phyloP scores from a whole-genome alignment of 768 basidiomycete genomes.

The Suillus hirtellus region DNA sequence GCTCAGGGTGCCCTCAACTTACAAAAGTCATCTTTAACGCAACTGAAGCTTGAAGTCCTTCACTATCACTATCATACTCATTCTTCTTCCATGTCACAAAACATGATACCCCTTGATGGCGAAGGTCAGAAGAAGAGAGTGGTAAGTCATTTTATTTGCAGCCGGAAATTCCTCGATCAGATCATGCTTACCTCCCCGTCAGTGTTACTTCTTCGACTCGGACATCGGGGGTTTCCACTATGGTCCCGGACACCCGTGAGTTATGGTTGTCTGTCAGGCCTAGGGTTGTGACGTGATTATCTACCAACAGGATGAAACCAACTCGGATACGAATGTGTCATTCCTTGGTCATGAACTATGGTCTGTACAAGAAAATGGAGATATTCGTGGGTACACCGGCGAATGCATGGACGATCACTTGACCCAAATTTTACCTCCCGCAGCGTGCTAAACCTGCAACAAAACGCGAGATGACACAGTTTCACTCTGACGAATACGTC shows the following conservation, averaged over 20 bases:
- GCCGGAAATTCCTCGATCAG: conserved; percentile 6
- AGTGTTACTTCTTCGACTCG: conserved; percentile 99
- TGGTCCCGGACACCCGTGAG: conserved; percentile 94
- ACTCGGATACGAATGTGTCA: conserved; percentile 99
- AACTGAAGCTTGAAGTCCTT: not conserved
- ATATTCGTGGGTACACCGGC: conserved; percentile 79
- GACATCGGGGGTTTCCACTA: conserved; percentile 99
- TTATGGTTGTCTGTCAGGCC: conserved; percentile 8
- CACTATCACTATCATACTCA: not conserved
- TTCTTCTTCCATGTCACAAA: conserved; percentile 32
- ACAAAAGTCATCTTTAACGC: not conserved
- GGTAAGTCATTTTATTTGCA: conserved; percentile 47
- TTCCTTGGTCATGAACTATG: conserved; percentile 99
- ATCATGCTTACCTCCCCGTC: conserved; percentile 13
- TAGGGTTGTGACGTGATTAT: conserved; percentile 6
- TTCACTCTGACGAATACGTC: conserved; percentile 98
- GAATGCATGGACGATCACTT: not conserved
- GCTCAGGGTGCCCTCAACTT: not conserved
- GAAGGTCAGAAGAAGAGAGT: conserved; percentile 84
- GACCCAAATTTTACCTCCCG: conserved; percentile 8
- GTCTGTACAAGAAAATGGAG: conserved; percentile 99
- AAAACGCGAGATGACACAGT: conserved; percentile 99
- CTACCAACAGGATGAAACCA: conserved; percentile 79
- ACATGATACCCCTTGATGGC: conserved; percentile 65
- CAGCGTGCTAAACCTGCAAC: conserved; percentile 99